These are phyloP conservation scores for Phaeosphaeria sp. DNA, from an alignment of 2,329 filamentous ascomycete species.

Conservation along the genomic window DNA sequence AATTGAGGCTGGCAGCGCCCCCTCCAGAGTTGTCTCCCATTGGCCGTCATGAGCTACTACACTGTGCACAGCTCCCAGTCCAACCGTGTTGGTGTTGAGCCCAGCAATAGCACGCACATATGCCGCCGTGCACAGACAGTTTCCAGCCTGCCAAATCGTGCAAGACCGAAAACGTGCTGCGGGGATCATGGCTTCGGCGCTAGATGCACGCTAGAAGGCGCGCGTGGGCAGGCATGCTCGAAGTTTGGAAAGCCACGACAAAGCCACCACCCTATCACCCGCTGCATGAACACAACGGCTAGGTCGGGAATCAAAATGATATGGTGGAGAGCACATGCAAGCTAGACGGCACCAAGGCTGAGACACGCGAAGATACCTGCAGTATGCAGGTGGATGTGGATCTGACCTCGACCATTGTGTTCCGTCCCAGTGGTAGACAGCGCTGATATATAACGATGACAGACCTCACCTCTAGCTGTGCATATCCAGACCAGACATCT, in stretches of 20 bases:
- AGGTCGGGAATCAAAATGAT: conserved; percentile 2
- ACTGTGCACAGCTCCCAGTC: not conserved
- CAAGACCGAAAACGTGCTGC: conserved; percentile 2
- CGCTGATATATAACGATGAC: conserved; percentile 3
- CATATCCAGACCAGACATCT: not conserved
- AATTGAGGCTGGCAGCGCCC: conserved; percentile 5
- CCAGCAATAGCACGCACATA: not conserved
- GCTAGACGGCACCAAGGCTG: conserved; percentile 5
- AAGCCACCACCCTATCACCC: conserved; percentile 2
- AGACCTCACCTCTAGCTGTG: not conserved
- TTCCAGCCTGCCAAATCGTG: not conserved
- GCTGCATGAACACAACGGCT: not conserved
- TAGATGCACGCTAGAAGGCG: not conserved
- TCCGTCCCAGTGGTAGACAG: not conserved
- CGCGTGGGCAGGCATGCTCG: not conserved
- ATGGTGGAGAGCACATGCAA: conserved; percentile 1
- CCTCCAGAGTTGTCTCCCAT: not conserved
- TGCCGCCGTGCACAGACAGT: conserved; percentile 7
- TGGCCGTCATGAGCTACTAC: not conserved
- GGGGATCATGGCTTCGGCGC: conserved; percentile 2
- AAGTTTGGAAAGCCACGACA: not conserved
- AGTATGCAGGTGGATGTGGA: not conserved
- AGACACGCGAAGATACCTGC: conserved; percentile 3
- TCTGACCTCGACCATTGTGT: not conserved
- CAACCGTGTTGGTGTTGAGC: not conserved